Percentiles rank a stretch among this genome's conserved stretches.
These are phyloP conservation scores for Cicer arietinum DNA, from an alignment of 306 rosid genomes.

Conservation along the genomic window DNA sequence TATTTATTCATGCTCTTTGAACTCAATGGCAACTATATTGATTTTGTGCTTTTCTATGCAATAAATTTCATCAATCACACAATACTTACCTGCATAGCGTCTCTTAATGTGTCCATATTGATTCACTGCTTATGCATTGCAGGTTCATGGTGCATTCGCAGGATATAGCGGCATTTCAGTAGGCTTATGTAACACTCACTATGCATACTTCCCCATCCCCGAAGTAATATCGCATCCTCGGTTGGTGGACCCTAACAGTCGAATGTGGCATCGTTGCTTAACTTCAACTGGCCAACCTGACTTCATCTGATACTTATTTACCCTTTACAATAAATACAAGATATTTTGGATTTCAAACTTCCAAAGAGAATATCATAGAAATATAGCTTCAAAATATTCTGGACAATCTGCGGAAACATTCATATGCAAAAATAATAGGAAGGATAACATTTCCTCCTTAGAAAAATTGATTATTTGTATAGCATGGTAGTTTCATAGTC, in stretches of 20 bases:
- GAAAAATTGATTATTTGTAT: conserved; percentile 47
- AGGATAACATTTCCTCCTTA: conserved; percentile 49
- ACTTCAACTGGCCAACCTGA: conserved; percentile 99
- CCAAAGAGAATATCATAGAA: conserved; percentile 48
- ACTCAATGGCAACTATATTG: neutral
- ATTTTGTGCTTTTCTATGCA: neutral
- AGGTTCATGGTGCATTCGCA: conserved; percentile 99
- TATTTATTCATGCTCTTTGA: conserved; percentile 3
- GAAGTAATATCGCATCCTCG: conserved; percentile 92
- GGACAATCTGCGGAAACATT: conserved; percentile 30
- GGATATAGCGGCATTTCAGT: conserved; percentile 96
- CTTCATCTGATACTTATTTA: conserved; percentile 53
- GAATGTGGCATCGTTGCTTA: conserved; percentile 99
- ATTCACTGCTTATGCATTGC: conserved; percentile 44
- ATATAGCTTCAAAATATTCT: conserved; percentile 45
- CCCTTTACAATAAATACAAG: conserved; percentile 37
- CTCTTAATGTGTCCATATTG: neutral
- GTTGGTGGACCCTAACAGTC: conserved; percentile 84
- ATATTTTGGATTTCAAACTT: conserved; percentile 48
- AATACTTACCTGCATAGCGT: neutral
- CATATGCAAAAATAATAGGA: conserved; percentile 59
- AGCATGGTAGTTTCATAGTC: conserved; percentile 48
- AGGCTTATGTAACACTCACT: conserved; percentile 95
- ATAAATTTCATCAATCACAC: neutral
- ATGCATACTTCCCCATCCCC: conserved; percentile 90